phyloP scores from a whole-genome alignment of 1,284 basidiomycete genomes.

The Ustilago lituana region DNA sequence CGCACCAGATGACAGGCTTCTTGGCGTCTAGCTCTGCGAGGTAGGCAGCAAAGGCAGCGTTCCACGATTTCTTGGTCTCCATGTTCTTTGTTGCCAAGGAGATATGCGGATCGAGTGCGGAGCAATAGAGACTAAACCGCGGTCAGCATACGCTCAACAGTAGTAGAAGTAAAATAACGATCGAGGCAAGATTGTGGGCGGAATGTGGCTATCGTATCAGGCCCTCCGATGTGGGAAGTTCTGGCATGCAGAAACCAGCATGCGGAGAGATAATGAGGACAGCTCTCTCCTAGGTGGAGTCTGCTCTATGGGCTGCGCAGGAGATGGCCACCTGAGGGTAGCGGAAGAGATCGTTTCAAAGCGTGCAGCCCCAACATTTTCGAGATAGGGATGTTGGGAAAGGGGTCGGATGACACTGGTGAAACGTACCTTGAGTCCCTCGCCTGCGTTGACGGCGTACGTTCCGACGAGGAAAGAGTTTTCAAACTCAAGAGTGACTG shows the following conservation, averaged over 20 bases:
- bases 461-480: constrained; percentile 79
- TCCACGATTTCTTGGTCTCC: constrained; percentile 56
- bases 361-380: constrained; percentile 8
- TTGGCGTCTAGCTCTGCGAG: constrained; percentile 77
- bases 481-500: constrained; percentile 82
- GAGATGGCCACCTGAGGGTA: constrained; percentile 25
- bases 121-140: too few relatives aligned
- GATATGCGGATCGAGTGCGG: neutral
- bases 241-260: constrained; percentile 1
- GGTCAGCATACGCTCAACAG: too few relatives aligned
- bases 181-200: too few relatives aligned
- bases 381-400: neutral
- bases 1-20: constrained; percentile 89
- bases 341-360: constrained; percentile 26
- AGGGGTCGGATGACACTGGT: too few relatives aligned
- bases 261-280: constrained; percentile 30
- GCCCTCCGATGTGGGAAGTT: constrained; percentile 20
- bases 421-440: constrained; percentile 75
- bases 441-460: constrained; percentile 87
- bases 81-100: constrained; percentile 20
- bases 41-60: constrained; percentile 71
- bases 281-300: constrained; percentile 4
- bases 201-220: constrained; percentile 42
- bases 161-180: too few relatives aligned
- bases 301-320: constrained; percentile 15